Conservation (phyloP, 2,329 filamentous ascomycete genomes). For the Colletotrichum paranaense region DNA sequence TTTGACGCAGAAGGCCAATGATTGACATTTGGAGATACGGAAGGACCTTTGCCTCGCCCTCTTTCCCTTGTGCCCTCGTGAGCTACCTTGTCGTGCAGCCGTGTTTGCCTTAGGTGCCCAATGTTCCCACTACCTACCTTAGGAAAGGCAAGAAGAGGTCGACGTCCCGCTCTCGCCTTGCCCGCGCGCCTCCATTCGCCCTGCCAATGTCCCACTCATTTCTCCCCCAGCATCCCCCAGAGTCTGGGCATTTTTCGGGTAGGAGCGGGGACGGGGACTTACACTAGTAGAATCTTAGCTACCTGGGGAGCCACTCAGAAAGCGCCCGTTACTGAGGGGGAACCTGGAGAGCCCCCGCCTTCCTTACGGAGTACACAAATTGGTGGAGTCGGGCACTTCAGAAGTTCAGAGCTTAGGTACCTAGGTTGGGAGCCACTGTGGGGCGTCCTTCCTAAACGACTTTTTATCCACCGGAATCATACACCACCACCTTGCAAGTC, state of each 20-base stretch:
- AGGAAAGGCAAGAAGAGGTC: neutral
- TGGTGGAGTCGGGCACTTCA: neutral
- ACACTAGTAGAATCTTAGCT: conserved; percentile 1
- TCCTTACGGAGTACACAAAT: neutral
- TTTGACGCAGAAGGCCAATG: conserved; percentile 31
- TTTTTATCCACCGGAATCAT: conserved; percentile 7
- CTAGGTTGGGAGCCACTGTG: neutral
- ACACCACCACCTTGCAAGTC: neutral
- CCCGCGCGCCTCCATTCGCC: neutral
- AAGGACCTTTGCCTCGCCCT: neutral
- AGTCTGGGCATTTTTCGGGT: conserved; percentile 8
- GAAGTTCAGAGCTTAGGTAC: neutral
- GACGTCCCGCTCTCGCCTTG: conserved; percentile 10
- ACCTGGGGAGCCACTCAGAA: neutral
- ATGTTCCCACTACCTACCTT: conserved; percentile 19
- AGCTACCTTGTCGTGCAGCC: neutral
- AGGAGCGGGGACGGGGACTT: conserved; percentile 19
- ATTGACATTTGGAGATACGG: conserved; percentile 5
- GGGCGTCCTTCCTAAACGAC: neutral
- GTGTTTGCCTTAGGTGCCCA: neutral
- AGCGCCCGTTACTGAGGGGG: neutral
- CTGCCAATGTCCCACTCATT: conserved; percentile 12
- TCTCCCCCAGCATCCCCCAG: conserved; percentile 2
- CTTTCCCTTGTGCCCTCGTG: neutral
- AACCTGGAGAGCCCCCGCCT: neutral